These are phyloP conservation scores for Ballota nigra DNA, from an alignment of 257 asterid genomes.

Conservation along the genomic window DNA sequence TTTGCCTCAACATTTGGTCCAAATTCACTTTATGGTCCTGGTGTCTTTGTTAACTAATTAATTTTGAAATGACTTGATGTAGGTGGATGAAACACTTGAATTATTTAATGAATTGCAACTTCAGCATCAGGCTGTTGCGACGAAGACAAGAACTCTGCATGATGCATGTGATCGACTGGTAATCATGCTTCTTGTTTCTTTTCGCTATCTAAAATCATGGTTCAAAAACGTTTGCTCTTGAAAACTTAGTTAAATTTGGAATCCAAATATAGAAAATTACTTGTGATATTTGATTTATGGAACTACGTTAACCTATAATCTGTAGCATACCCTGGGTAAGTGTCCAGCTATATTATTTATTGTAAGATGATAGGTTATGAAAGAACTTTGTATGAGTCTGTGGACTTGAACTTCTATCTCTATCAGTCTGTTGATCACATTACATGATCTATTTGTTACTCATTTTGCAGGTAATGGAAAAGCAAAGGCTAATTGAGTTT, in stretches of 20 bases:
- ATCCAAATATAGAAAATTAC: not conserved
- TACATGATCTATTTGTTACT: conserved; percentile 23
- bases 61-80: conserved; percentile 31
- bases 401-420: conserved; percentile 4
- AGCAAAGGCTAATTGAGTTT: conserved; percentile 86
- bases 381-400: not conserved
- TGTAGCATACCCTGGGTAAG: conserved; percentile 7
- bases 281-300: not conserved
- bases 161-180: conserved; percentile 99
- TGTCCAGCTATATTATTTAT: conserved; percentile 3
- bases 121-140: conserved; percentile 98
- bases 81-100: conserved; percentile 98
- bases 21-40: conserved; percentile 11
- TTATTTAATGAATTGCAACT: conserved; percentile 85
- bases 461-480: conserved; percentile 84
- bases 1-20: conserved; percentile 10
- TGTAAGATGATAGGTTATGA: not conserved
- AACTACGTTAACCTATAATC: not conserved
- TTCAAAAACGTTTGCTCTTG: not conserved
- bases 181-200: conserved; percentile 18
- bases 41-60: conserved; percentile 20
- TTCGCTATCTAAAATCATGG: not conserved
- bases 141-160: conserved; percentile 93
- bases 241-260: conserved; percentile 15
- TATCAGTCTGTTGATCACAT: conserved; percentile 8